Evolutionary conservation across 1,284 basidiomycete genomes (phyloP).

Genomic region (Marasmius oreades): DNA sequence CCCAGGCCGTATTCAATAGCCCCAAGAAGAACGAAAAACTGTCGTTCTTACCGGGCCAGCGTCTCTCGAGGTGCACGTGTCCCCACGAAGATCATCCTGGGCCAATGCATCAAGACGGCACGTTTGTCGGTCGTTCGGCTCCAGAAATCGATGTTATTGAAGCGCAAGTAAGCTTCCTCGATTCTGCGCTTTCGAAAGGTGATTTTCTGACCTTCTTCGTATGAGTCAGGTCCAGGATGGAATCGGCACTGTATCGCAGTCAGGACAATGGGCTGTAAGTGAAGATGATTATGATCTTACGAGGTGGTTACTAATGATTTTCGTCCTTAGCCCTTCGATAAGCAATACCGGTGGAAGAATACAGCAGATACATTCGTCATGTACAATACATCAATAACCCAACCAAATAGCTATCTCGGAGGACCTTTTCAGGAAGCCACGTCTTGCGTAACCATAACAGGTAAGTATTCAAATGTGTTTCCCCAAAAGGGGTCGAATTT

Average conservation of each 20-base stretch:
- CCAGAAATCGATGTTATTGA: conserved; percentile 88
- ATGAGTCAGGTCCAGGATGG: conserved; percentile 3
- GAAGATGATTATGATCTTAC: background rate
- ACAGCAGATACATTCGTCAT: conserved; percentile 42
- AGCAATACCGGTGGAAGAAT: conserved; percentile 44
- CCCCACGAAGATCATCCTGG: conserved; percentile 81
- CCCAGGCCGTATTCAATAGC: conserved; percentile 27
- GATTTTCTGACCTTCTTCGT: background rate
- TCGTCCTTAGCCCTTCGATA: conserved; percentile 34
- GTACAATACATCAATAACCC: conserved; percentile 34
- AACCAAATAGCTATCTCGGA: conserved; percentile 34
- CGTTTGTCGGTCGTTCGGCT: conserved; percentile 67
- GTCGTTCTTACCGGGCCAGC: conserved; percentile 80
- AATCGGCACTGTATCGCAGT: conserved; percentile 52
- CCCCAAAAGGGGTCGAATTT: background rate
- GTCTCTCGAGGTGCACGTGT: conserved; percentile 80
- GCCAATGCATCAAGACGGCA: conserved; percentile 59
- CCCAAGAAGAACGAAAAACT: conserved; percentile 24
- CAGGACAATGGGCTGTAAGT: conserved; percentile 58
- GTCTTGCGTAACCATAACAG: conserved; percentile 12
- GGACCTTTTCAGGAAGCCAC: conserved; percentile 53
- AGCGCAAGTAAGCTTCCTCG: conserved; percentile 44
- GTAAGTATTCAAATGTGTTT: background rate
- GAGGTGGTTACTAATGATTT: background rate
- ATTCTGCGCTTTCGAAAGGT: conserved; percentile 10